These are phyloP conservation scores for Fraxinus latifolia DNA, from an alignment of 305 asterid species.

Conservation along the genomic window DNA sequence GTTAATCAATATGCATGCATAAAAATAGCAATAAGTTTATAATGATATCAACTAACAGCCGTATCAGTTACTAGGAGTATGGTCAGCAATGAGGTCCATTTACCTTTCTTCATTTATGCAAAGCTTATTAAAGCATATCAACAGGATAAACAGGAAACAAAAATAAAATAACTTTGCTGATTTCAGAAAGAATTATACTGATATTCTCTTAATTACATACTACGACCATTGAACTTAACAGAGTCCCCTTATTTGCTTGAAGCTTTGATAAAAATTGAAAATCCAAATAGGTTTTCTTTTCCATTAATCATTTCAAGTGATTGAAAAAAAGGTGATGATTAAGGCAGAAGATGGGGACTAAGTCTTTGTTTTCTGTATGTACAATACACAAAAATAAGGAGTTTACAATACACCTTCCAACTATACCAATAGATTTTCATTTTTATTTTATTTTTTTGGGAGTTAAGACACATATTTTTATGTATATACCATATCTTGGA, in stretches of 20 bases:
- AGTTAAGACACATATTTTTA: not conserved
- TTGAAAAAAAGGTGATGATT: not conserved
- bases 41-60: not conserved
- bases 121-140: not conserved
- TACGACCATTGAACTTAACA: not conserved
- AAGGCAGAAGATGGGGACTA: not conserved
- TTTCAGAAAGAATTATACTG: not conserved
- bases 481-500: not conserved
- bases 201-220: not conserved
- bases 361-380: not conserved
- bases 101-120: not conserved
- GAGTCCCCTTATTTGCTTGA: not conserved
- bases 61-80: not conserved
- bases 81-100: not conserved
- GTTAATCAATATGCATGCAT: not conserved
- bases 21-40: not conserved
- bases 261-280: not conserved
- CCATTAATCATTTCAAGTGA: not conserved
- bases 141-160: not conserved
- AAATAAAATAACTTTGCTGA: not conserved
- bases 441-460: not conserved
- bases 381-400: not conserved
- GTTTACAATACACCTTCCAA: not conserved
- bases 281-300: not conserved
- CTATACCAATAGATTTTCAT: not conserved